These are phyloP conservation scores for Phtheirospermum japonicum DNA, from an alignment of 257 asterid species.

Conservation along the genomic window DNA sequence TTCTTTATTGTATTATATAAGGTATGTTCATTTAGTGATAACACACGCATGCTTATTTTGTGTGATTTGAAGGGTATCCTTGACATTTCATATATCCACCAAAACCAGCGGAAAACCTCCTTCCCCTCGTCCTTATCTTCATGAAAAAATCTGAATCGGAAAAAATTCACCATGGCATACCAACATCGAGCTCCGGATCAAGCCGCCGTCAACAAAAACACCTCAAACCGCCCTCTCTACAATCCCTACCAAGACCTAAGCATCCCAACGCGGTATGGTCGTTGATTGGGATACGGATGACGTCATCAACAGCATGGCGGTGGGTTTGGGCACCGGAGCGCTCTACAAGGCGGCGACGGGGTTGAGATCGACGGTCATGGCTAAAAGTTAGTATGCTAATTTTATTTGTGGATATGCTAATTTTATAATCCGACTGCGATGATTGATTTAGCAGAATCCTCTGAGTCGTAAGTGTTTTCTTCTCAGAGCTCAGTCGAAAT, in stretches of 20 bases:
- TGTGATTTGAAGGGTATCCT: no score
- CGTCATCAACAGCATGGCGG: conserved; percentile 51
- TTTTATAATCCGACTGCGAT: conserved; percentile 30
- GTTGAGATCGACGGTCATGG: conserved; percentile 58
- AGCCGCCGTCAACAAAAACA: conserved; percentile 31
- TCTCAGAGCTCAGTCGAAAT: conserved; percentile 32
- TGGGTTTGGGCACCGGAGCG: conserved; percentile 54
- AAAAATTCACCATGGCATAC: conserved; percentile 48
- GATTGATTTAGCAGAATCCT: conserved; percentile 63
- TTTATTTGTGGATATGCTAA: no score
- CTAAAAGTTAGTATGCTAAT: no score
- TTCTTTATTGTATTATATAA: no score
- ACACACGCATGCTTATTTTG: no score
- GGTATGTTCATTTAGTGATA: no score
- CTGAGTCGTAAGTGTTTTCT: conserved; percentile 52
- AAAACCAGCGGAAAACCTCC: no score
- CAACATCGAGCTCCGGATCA: conserved; percentile 53
- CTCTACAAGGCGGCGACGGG: conserved; percentile 60
- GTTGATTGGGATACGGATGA: conserved; percentile 57
- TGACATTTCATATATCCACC: no score
- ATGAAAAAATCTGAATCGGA: no score
- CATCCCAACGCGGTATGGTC: conserved; percentile 68
- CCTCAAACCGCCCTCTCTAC: conserved; percentile 63
- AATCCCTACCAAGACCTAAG: conserved; percentile 70
- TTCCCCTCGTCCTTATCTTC: no score